Evolutionary conservation across 2,329 filamentous ascomycete species (phyloP), one percentile per base, ranked within the genome.

Genomic region (Exophiala alcalophila): DNA sequence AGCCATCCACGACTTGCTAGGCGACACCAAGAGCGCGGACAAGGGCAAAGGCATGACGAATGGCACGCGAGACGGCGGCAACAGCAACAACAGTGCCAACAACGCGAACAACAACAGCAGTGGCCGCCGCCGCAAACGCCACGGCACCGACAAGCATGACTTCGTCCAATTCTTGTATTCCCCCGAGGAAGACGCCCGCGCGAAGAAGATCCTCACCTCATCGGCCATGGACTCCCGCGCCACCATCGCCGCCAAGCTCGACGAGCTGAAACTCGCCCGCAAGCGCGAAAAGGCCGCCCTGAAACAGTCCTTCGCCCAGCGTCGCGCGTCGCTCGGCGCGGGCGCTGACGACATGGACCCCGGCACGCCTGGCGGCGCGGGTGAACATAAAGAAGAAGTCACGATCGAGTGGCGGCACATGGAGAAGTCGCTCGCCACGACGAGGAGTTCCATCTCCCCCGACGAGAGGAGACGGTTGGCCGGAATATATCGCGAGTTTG

Each of bases 1-100:
- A 68, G 92, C 92, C 19, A 96, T 98, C 52, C 92, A 98, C 61
- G 90, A 96, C 55, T 81, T 94, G 2, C 77, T 98, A 0, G 83
- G 80, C 40, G 79, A 83, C 57, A 47, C 33, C 45, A 33, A 56
- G 31, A 48, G 55, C 27, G 51, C 65, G 57, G 52, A 50, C 18
- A 48, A 54, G 28, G 50, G 56, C 18, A 66, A 53, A 38, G 60
- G 50, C 29, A 62, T 61, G 29, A 20, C 27, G 23, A 37, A 40
- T 23, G 29, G 27, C 21, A 41, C 24, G 14, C n/a, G n/a, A n/a
- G n/a, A n/a, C n/a, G n/a, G n/a, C n/a, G n/a, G n/a, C n/a, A n/a
- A n/a, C n/a, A n/a, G 25, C 12, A 16, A 26, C 14, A 20, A 24
- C 32, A 32, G 33, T 21, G 56, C 58, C 18, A 53, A 48, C 54